phyloP scores from a whole-genome alignment of 345 rosid species.

The Citrus australasica region DNA sequence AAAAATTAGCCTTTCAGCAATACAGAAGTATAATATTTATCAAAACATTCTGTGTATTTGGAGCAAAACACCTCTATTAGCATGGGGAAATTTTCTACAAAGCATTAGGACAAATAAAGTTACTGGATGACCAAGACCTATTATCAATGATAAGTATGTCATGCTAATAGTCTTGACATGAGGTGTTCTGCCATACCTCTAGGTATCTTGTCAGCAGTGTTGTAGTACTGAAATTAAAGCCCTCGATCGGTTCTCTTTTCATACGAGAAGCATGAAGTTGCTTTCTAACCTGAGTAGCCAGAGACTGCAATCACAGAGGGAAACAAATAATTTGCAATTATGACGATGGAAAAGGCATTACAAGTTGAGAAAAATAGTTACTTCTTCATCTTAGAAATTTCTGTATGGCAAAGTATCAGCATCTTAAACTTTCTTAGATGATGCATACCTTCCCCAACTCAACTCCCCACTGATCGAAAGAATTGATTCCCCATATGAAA shows the following conservation, averaged over 20 bases:
- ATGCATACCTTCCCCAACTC: slow-evolving; percentile 85
- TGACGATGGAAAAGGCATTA: background rate
- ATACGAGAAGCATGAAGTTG: slow-evolving; percentile 79
- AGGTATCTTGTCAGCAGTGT: slow-evolving; percentile 66
- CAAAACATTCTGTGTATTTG: background rate
- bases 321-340: background rate
- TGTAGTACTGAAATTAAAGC: slow-evolving; percentile 86
- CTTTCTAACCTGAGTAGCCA: slow-evolving; percentile 89
- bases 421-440: background rate
- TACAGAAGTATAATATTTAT: background rate
- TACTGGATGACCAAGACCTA: background rate
- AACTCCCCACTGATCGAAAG: slow-evolving; percentile 99
- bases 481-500: slow-evolving; percentile 93
- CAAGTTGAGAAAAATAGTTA: background rate
- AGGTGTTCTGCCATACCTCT: slow-evolving; percentile 42
- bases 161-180: background rate
- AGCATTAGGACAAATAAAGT: background rate
- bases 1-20: slow-evolving; percentile 2
- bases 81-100: background rate
- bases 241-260: slow-evolving; percentile 58
- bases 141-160: background rate
- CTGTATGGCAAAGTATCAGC: background rate
- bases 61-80: background rate
- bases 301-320: slow-evolving; percentile 37
- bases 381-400: background rate